Evolutionary conservation across 208 protist genomes (phyloP).

Genomic region (Trypanosoma boissoni): DNA sequence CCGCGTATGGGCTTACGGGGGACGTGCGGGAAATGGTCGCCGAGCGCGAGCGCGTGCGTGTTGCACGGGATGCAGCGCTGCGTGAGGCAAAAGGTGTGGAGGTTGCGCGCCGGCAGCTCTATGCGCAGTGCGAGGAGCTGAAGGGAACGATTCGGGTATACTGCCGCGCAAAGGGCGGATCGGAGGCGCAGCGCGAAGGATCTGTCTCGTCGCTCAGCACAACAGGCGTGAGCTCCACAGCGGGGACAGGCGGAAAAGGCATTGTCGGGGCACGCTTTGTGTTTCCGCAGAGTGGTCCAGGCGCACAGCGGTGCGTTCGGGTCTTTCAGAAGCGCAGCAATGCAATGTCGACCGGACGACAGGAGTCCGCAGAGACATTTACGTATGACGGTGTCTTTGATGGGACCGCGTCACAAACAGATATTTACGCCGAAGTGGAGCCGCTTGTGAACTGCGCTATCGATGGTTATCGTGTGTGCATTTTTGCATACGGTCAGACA

Average conservation of each 20-base stretch:
- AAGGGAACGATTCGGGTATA: conserved; percentile 91
- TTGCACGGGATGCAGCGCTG: conserved; percentile 22
- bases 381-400: conserved; percentile 38
- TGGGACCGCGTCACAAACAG: conserved; percentile 32
- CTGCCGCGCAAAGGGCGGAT: conserved; percentile 78
- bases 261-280: conserved; percentile 27
- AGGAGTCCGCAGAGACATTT: conserved; percentile 29
- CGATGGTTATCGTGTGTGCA: conserved; percentile 89
- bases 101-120: conserved; percentile 68
- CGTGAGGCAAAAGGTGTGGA: conserved; percentile 51
- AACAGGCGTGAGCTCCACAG: not conserved
- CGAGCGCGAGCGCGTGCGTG: conserved; percentile 47
- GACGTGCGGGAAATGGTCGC: conserved; percentile 70
- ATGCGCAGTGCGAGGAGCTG: conserved; percentile 76
- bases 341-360: conserved; percentile 26
- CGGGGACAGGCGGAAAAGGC: not conserved
- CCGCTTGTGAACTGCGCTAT: conserved; percentile 88
- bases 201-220: conserved; percentile 19
- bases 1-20: conserved; percentile 58
- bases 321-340: conserved; percentile 27
- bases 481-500: conserved; percentile 93
- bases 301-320: conserved; percentile 7
- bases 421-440: conserved; percentile 88
- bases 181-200: conserved; percentile 12
- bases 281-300: conserved; percentile 16